Evolutionary conservation across 179 eudicot genomes (phyloP).

Genomic region (Beta macrorhiza): DNA sequence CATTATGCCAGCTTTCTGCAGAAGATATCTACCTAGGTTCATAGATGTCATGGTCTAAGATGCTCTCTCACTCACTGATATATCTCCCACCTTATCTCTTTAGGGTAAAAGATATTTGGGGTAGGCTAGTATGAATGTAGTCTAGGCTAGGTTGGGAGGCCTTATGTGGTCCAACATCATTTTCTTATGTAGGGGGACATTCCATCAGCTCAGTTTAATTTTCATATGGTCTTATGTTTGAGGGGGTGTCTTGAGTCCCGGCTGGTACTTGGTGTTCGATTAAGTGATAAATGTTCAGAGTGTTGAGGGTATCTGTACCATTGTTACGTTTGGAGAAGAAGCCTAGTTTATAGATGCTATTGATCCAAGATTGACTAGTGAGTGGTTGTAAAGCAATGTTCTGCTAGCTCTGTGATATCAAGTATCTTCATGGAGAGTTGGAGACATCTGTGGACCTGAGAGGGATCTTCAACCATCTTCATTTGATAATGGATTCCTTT

Average conservation of each 20-base stretch:
- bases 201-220: not conserved
- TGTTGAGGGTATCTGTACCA: not conserved
- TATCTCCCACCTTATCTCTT: slow-evolving; percentile 1
- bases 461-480: slow-evolving; percentile 37
- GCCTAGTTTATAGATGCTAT: slow-evolving; percentile 7
- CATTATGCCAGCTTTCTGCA: slow-evolving; percentile 46
- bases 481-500: slow-evolving; percentile 66
- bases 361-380: slow-evolving; percentile 20
- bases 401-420: slow-evolving; percentile 17
- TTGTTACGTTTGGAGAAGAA: slow-evolving; percentile 13
- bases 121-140: slow-evolving; percentile 11
- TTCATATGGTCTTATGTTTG: not conserved
- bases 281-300: slow-evolving; percentile 10
- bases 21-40: slow-evolving; percentile 26
- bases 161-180: not conserved
- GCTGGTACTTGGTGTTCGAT: slow-evolving; percentile 6
- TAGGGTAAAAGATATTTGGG: not conserved
- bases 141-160: slow-evolving; percentile 1
- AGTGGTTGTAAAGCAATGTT: slow-evolving; percentile 13
- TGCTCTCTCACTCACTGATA: slow-evolving; percentile 23
- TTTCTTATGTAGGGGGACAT: not conserved
- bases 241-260: slow-evolving; percentile 10
- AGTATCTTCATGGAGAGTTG: slow-evolving; percentile 34
- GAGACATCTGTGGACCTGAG: slow-evolving; percentile 37
- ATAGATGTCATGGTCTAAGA: slow-evolving; percentile 23